Conservation (phyloP, 331 rosid species). For the Cydonia oblonga region DNA sequence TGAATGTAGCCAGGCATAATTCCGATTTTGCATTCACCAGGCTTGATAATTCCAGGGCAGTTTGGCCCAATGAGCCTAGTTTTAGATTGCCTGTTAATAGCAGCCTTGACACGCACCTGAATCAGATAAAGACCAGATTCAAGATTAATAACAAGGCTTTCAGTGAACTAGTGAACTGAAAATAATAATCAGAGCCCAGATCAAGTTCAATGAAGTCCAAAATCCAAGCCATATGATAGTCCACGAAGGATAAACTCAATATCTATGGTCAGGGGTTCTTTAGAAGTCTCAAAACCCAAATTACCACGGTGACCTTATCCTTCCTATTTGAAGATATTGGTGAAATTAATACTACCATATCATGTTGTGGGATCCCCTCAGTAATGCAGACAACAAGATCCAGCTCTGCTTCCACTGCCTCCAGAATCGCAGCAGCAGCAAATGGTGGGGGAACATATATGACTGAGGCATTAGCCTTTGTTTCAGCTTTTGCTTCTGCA, state of each 20-base stretch:
- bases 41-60: constrained; percentile 99
- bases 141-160: not conserved
- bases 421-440: constrained; percentile 92
- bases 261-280: not conserved
- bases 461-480: constrained; percentile 90
- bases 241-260: not conserved
- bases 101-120: constrained; percentile 93
- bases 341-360: constrained; percentile 43
- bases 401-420: constrained; percentile 84
- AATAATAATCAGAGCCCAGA: not conserved
- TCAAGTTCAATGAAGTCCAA: not conserved
- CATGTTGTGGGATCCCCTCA: constrained; percentile 99
- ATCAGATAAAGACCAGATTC: not conserved
- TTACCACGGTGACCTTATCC: not conserved
- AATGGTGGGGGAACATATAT: constrained; percentile 97
- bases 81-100: constrained; percentile 74
- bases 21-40: constrained; percentile 99
- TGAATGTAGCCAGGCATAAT: constrained; percentile 99
- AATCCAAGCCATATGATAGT: not conserved
- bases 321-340: not conserved
- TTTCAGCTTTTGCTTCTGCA: constrained; percentile 91
- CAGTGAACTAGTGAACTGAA: not conserved
- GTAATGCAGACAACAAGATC: constrained; percentile 97
- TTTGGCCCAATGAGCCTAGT: constrained; percentile 97
- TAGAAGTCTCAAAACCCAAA: not conserved